phyloP scores from a whole-genome alignment of 306 rosid species.

The Inga oerstediana region DNA sequence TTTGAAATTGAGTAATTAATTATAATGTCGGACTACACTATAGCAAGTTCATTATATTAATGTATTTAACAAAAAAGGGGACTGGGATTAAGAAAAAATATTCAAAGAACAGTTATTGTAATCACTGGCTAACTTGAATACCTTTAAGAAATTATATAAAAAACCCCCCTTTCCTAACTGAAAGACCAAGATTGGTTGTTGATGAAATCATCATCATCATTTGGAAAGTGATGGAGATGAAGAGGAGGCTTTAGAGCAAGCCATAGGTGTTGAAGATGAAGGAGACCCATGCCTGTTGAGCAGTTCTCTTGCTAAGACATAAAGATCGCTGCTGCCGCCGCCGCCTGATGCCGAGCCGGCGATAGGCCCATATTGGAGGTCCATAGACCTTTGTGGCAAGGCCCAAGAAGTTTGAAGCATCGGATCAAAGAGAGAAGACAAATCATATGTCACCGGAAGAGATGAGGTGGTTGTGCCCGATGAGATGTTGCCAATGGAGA shows the following conservation, averaged over 20 bases:
- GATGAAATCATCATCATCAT: constrained; percentile 40
- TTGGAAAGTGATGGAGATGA: constrained; percentile 57
- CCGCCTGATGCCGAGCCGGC: constrained; percentile 33
- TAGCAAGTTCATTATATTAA: constrained; percentile 2
- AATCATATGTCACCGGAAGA: constrained; percentile 57
- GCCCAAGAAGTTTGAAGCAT: constrained; percentile 70
- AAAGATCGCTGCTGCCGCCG: constrained; percentile 56
- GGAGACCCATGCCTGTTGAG: constrained; percentile 59
- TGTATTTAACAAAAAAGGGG: constrained; percentile 2
- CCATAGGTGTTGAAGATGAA: constrained; percentile 34
- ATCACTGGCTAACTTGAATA: constrained; percentile 48
- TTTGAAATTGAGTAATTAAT: not conserved
- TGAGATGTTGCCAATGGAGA: constrained; percentile 67
- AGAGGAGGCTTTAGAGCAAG: constrained; percentile 53
- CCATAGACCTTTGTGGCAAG: constrained; percentile 60
- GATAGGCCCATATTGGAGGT: constrained; percentile 49
- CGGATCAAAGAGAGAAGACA: constrained; percentile 87
- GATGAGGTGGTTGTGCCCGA: constrained; percentile 39
- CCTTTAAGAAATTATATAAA: constrained; percentile 30
- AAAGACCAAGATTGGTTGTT: constrained; percentile 44
- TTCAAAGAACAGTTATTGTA: constrained; percentile 28
- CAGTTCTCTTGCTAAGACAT: constrained; percentile 74
- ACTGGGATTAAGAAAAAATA: not conserved
- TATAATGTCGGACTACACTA: constrained; percentile 3
- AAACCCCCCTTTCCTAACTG: constrained; percentile 32